Percentiles rank a stretch among this genome's conserved stretches.
These are phyloP conservation scores for Seiridium cupressi DNA, from an alignment of 2,329 filamentous ascomycete species.

Conservation along the genomic window DNA sequence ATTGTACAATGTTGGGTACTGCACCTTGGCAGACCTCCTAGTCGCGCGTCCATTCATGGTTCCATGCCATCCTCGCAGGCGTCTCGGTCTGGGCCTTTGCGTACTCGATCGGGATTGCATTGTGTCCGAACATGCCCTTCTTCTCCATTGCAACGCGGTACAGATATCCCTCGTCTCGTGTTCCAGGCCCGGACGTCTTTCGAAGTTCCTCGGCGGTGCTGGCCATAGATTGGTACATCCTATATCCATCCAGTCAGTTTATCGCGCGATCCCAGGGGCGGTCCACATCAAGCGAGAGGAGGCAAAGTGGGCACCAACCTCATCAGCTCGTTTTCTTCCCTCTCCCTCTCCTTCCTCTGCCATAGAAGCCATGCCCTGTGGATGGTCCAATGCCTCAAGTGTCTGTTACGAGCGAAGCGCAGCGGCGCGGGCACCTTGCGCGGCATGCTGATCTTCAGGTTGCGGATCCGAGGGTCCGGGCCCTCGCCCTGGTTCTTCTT, in stretches of 20 bases:
- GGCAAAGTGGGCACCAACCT: constrained; percentile 33
- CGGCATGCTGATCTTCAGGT: constrained; percentile 47
- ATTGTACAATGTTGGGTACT: neutral
- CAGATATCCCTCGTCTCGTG: constrained; percentile 65
- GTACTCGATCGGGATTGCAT: constrained; percentile 88
- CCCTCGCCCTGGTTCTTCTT: constrained; percentile 30
- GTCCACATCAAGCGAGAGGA: too few species aligned
- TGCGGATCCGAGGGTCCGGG: constrained; percentile 41
- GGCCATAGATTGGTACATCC: constrained; percentile 77
- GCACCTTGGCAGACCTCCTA: neutral
- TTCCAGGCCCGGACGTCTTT: constrained; percentile 54
- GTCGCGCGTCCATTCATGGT: constrained; percentile 80
- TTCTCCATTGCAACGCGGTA: constrained; percentile 91
- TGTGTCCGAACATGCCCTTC: constrained; percentile 72
- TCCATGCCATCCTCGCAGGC: constrained; percentile 79
- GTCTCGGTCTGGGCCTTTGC: constrained; percentile 80
- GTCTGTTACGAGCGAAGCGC: constrained; percentile 82
- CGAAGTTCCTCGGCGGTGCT: constrained; percentile 83
- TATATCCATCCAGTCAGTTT: constrained; percentile 4
- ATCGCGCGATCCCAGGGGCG: too few species aligned
- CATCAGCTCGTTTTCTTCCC: constrained; percentile 69
- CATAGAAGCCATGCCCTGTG: constrained; percentile 91
- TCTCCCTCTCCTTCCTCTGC: constrained; percentile 64
- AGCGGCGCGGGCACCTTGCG: constrained; percentile 64
- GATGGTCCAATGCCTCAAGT: constrained; percentile 97